phyloP scores from a whole-genome alignment of 2,329 filamentous ascomycete species.

The Neocucurbitaria cava region DNA sequence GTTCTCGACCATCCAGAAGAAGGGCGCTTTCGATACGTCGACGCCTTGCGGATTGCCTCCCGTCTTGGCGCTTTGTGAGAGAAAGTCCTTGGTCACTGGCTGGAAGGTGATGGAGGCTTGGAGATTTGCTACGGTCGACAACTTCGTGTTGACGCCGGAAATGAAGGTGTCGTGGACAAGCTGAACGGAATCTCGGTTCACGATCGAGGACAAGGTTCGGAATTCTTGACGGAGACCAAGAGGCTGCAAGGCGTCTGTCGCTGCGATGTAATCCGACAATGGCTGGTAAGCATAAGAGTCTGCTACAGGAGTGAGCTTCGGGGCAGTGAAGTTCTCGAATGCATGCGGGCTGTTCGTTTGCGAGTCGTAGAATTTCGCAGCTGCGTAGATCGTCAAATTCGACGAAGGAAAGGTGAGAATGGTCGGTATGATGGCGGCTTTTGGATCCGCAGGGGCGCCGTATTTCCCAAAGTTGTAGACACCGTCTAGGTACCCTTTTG shows the following conservation, averaged over 20 bases:
- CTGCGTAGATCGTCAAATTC: conserved; percentile 21
- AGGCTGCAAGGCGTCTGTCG: conserved; percentile 16
- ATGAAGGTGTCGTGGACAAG: conserved; percentile 23
- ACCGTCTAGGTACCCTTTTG: conserved; percentile 23
- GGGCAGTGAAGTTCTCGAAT: conserved; percentile 32
- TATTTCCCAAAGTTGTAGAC: conserved; percentile 28
- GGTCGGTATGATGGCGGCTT: conserved; percentile 28
- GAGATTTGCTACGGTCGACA: conserved; percentile 5
- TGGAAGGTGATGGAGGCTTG: conserved; percentile 26
- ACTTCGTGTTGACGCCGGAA: conserved; percentile 7
- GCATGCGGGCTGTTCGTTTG: conserved; percentile 10
- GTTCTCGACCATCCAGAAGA: conserved; percentile 26
- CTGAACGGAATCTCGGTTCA: conserved; percentile 20
- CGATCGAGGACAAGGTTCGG: conserved; percentile 18
- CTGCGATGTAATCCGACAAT: conserved; percentile 16
- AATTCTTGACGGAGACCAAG: conserved; percentile 24
- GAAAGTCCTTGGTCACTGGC: conserved; percentile 27
- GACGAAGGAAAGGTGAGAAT: conserved; percentile 19
- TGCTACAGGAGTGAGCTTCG: conserved; percentile 17
- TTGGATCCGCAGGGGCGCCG: conserved; percentile 20
- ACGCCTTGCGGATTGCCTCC: conserved; percentile 31
- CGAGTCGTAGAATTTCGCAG: conserved; percentile 30
- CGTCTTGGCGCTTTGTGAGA: conserved; percentile 15
- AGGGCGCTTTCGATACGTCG: conserved; percentile 17
- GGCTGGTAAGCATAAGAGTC: conserved; percentile 21